These are phyloP conservation scores for Alopecurus myosuroides DNA, from an alignment of 176 grass and related monocot genomes.

Conservation along the genomic window DNA sequence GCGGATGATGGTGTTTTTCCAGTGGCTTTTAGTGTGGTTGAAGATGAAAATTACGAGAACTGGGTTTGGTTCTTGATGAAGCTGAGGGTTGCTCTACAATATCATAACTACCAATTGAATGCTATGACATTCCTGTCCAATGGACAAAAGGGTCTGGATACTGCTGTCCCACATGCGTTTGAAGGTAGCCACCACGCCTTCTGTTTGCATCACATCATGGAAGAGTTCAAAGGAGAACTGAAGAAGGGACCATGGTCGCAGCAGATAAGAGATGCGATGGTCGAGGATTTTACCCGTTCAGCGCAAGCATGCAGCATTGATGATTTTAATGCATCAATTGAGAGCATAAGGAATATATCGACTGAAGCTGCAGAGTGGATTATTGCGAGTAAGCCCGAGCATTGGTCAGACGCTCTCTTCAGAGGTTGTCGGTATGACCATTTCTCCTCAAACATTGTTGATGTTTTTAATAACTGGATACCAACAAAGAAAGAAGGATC, in stretches of 20 bases:
- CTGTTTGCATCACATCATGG: constrained; percentile 84
- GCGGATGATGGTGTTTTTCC: constrained; percentile 89
- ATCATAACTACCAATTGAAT: constrained; percentile 35
- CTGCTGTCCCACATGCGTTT: constrained; percentile 80
- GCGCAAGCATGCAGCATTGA: constrained; percentile 80
- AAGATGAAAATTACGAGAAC: constrained; percentile 86
- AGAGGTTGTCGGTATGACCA: constrained; percentile 82
- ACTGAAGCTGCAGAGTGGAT: constrained; percentile 85
- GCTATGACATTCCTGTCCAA: constrained; percentile 79
- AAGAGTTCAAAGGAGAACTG: constrained; percentile 87
- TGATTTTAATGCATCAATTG: constrained; percentile 88
- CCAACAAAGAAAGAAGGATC: constrained; percentile 80
- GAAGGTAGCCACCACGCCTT: constrained; percentile 76
- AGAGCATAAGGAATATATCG: constrained; percentile 88
- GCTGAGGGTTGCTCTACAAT: constrained; percentile 67
- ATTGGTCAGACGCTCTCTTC: constrained; percentile 98
- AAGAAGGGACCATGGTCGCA: constrained; percentile 75
- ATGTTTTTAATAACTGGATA: constrained; percentile 96
- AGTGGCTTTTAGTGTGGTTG: constrained; percentile 86
- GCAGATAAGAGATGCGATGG: constrained; percentile 78
- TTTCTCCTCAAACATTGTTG: constrained; percentile 87
- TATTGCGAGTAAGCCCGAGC: constrained; percentile 84
- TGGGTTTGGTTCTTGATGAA: constrained; percentile 95
- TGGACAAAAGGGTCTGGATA: constrained; percentile 78
- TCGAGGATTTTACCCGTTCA: constrained; percentile 88